Conservation (phyloP, 345 rosid genomes). For the Rubroshorea leprosula region DNA sequence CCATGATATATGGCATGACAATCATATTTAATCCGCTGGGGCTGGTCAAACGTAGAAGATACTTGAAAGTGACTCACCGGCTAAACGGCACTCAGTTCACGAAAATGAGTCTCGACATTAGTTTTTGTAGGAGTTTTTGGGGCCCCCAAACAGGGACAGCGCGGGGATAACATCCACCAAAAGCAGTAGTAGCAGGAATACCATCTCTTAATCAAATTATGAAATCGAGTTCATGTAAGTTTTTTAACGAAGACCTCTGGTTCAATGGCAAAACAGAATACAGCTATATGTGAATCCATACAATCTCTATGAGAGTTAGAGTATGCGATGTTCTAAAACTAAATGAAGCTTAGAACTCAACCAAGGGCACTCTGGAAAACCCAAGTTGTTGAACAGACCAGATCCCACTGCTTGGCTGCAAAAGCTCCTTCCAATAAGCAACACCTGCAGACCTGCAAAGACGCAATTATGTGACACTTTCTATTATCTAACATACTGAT, state of each 20-base stretch:
- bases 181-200: too few relatives aligned
- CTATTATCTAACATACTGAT: conserved; percentile 24
- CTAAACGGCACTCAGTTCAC: too few relatives aligned
- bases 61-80: too few relatives aligned
- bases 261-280: conserved; percentile 22
- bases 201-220: conserved; percentile 15
- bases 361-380: conserved; percentile 24
- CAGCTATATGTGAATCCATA: conserved; percentile 10
- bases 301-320: conserved; percentile 19
- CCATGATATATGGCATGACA: too few relatives aligned
- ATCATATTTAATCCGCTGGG: too few relatives aligned
- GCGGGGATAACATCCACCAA: too few relatives aligned
- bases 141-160: too few relatives aligned
- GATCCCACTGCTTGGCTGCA: conserved; percentile 22
- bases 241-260: conserved; percentile 3
- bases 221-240: conserved; percentile 19
- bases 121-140: too few relatives aligned
- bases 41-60: too few relatives aligned
- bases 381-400: conserved; percentile 21
- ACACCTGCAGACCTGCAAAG: conserved; percentile 49
- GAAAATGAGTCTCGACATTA: too few relatives aligned
- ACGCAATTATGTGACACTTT: conserved; percentile 34
- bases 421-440: conserved; percentile 23
- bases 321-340: conserved; percentile 22
- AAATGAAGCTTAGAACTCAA: conserved; percentile 18